Conservation (phyloP, 257 asterid genomes). For the Knoxia roxburghii region DNA sequence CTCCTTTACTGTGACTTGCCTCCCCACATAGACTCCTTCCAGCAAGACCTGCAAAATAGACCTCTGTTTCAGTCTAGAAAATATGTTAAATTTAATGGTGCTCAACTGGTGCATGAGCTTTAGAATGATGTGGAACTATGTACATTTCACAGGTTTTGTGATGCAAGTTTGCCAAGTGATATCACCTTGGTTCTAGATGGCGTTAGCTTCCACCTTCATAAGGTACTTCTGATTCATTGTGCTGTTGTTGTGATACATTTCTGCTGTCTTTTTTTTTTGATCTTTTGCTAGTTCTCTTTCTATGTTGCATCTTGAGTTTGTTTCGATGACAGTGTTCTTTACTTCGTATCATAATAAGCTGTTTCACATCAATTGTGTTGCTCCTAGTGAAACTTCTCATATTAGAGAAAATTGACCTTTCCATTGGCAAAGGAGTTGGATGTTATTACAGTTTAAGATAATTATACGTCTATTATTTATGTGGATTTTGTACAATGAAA, state of each 20-base stretch:
- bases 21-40: neutral
- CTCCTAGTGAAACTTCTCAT: neutral
- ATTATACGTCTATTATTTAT: neutral
- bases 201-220: constrained; percentile 78
- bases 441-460: neutral
- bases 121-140: constrained; percentile 15
- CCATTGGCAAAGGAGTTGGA: constrained; percentile 1
- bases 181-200: constrained; percentile 63
- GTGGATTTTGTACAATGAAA: too few species aligned
- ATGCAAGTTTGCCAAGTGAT: constrained; percentile 69
- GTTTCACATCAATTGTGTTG: neutral
- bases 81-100: constrained; percentile 7
- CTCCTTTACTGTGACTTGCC: constrained; percentile 2
- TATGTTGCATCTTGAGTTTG: neutral
- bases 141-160: constrained; percentile 55
- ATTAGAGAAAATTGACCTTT: neutral
- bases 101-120: constrained; percentile 3
- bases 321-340: neutral
- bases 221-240: constrained; percentile 41
- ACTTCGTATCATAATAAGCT: neutral
- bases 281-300: neutral
- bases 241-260: constrained; percentile 4
- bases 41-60: neutral
- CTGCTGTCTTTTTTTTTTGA: neutral
- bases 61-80: constrained; percentile 6